Conservation (phyloP, 805 yeast genomes). For the Vanderwaltozyma verrucispora region DNA sequence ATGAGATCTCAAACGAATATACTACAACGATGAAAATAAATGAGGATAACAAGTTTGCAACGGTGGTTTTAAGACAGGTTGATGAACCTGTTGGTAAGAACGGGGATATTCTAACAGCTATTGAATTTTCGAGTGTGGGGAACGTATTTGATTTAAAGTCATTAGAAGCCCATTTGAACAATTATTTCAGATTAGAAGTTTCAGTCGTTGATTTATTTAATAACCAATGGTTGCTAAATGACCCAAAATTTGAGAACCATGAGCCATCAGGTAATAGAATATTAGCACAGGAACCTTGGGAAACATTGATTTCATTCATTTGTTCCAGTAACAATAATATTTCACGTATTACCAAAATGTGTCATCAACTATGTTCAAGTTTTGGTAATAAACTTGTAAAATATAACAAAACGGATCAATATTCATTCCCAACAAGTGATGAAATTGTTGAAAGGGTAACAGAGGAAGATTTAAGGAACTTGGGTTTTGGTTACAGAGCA, state of each 20-base stretch:
- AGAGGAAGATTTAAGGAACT: constrained; percentile 35
- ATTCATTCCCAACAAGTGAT: constrained; percentile 65
- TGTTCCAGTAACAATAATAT: constrained; percentile 96
- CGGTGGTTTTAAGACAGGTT: constrained; percentile 53
- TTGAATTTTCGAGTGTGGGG: constrained; percentile 44
- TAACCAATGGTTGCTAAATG: constrained; percentile 48
- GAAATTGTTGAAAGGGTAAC: constrained; percentile 34
- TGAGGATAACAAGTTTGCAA: constrained; percentile 41
- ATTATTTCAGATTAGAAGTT: constrained; percentile 62
- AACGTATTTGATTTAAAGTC: constrained; percentile 23
- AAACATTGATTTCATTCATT: constrained; percentile 77
- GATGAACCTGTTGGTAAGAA: constrained; percentile 11
- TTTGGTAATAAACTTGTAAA: constrained; percentile 55
- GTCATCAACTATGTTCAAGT: constrained; percentile 60
- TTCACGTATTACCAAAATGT: constrained; percentile 87
- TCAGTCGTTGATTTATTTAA: constrained; percentile 42
- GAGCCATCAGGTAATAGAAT: constrained; percentile 62
- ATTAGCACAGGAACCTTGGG: constrained; percentile 95
- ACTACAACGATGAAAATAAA: constrained; percentile 21
- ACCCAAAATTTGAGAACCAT: constrained; percentile 36
- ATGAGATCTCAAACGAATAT: constrained; percentile 15
- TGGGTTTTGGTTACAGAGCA: constrained; percentile 87
- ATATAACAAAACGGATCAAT: constrained; percentile 46
- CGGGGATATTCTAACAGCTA: no score
- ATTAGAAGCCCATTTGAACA: constrained; percentile 36